Evolutionary conservation across 345 rosid genomes (phyloP), one percentile per base, ranked within the genome.

Genomic region (Toxicodendron radicans): DNA sequence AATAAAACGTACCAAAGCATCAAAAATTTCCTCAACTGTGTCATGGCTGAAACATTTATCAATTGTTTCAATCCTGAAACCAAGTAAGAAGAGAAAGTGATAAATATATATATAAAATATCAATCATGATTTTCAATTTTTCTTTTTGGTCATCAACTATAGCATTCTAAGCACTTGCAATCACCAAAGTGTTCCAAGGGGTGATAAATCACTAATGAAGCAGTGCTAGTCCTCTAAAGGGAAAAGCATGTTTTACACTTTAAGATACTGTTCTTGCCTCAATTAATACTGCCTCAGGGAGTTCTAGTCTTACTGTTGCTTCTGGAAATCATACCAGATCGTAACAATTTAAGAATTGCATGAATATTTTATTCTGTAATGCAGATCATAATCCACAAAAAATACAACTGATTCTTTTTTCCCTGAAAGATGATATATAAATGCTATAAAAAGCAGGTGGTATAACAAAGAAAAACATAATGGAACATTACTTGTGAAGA

Each of bases 21-120:
- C 87, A 64, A 88, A 78, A 72, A 95, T 95, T 84, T 95, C 97
- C 81, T 93, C 97, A 24, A 93, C 85, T 30, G 97, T 88, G 78
- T 91, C 98, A 67, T 86, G 93, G 73, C 94, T 64, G 72, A 95
- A 91, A 76, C 94, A 93, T 78, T 79, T 90, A 85, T 95, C 98
- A 21, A 95, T 88, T 70, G 76, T 73, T 76, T 89, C 89, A 52
- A 91, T 83, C 96, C 98, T 91, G 87, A 73, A 82, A 71, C 53
- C 75, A 64, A 51, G 66, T 45, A 52, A 77, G 17, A n/a, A 53
- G 43, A 64, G 54, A 58, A 58, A 70, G 17, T 17, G 14, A 13
- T 60, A 23, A 41, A 54, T 9, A 71, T 20, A 32, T 33, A 59
- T 57, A 18, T 20, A 18, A 68, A 12, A 64, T 64, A 65, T 70